Conservation (phyloP, 2,329 filamentous ascomycete species). For the Ophiosphaerella herpotricha region DNA sequence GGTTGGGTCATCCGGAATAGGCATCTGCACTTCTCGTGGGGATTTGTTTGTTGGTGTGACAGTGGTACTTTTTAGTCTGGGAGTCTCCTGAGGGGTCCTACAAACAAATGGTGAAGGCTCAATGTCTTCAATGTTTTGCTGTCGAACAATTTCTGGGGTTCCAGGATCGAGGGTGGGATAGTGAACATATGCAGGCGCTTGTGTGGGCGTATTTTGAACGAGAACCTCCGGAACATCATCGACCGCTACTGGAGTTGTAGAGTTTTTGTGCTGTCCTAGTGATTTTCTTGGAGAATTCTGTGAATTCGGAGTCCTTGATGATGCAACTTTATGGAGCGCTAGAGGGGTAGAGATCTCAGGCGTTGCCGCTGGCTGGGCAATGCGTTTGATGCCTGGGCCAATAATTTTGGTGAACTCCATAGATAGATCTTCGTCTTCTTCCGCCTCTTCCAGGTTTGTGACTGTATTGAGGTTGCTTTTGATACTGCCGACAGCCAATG, state of each 20-base stretch:
- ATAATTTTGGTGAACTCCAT: constrained; percentile 59
- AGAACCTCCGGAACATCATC: constrained; percentile 16
- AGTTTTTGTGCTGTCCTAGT: constrained; percentile 15
- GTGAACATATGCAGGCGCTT: constrained; percentile 24
- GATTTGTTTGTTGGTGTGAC: constrained; percentile 30
- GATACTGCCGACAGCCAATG: constrained; percentile 45
- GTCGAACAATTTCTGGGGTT: constrained; percentile 34
- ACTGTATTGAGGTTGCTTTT: constrained; percentile 19
- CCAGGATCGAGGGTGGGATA: constrained; percentile 32
- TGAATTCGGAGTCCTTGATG: constrained; percentile 26
- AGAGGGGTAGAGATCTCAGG: constrained; percentile 23
- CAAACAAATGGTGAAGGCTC: constrained; percentile 44
- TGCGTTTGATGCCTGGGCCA: constrained; percentile 48
- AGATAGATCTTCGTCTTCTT: constrained; percentile 50
- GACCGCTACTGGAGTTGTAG: constrained; percentile 8
- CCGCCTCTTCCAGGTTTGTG: constrained; percentile 11
- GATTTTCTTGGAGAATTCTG: constrained; percentile 32
- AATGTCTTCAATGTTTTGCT: constrained; percentile 35
- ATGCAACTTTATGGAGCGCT: constrained; percentile 6
- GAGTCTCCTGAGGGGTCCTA: constrained; percentile 25
- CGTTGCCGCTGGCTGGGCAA: constrained; percentile 16
- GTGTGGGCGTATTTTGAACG: constrained; percentile 26
- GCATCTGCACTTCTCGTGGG: constrained; percentile 14
- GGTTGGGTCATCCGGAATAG: constrained; percentile 39
- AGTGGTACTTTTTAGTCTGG: constrained; percentile 14